Evolutionary conservation across 768 basidiomycete species (phyloP).

Genomic region (Russula brevipes): DNA sequence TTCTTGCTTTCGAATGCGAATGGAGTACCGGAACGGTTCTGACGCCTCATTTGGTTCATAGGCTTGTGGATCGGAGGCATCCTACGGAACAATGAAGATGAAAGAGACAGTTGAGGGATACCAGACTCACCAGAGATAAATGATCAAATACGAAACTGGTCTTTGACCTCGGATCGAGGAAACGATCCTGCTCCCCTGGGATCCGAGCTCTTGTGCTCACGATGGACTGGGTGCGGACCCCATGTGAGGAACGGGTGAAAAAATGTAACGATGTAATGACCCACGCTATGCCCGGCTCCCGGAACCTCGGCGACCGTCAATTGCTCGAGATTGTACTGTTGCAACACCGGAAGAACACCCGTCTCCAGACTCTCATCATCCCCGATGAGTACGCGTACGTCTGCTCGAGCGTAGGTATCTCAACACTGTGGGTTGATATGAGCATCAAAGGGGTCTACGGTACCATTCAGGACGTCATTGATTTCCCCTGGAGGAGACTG

Average conservation of each 20-base stretch:
- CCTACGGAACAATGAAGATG: slow-evolving; percentile 39
- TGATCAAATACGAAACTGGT: slow-evolving; percentile 83
- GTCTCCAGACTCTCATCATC: slow-evolving; percentile 81
- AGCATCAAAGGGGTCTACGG: neutral
- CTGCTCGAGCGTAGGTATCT: slow-evolving; percentile 38
- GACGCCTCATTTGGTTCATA: slow-evolving; percentile 56
- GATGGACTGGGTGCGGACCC: slow-evolving; percentile 54
- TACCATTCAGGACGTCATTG: slow-evolving; percentile 92
- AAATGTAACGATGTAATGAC: slow-evolving; percentile 27
- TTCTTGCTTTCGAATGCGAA: neutral
- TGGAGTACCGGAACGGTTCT: slow-evolving; percentile 70
- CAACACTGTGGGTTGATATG: slow-evolving; percentile 2
- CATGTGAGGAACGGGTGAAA: neutral
- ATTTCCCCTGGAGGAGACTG: slow-evolving; percentile 96
- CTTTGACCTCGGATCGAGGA: slow-evolving; percentile 78
- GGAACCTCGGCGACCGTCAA: slow-evolving; percentile 85
- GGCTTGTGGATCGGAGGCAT: slow-evolving; percentile 67
- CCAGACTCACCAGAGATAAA: slow-evolving; percentile 60
- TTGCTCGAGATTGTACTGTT: slow-evolving; percentile 83
- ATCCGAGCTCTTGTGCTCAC: slow-evolving; percentile 68
- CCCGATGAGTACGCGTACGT: slow-evolving; percentile 84
- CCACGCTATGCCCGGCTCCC: slow-evolving; percentile 67
- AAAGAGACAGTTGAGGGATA: neutral
- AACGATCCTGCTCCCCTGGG: slow-evolving; percentile 56
- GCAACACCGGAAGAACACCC: slow-evolving; percentile 70